These are phyloP conservation scores for Periconia digitata DNA, from an alignment of 2,329 filamentous ascomycete genomes.

Conservation along the genomic window DNA sequence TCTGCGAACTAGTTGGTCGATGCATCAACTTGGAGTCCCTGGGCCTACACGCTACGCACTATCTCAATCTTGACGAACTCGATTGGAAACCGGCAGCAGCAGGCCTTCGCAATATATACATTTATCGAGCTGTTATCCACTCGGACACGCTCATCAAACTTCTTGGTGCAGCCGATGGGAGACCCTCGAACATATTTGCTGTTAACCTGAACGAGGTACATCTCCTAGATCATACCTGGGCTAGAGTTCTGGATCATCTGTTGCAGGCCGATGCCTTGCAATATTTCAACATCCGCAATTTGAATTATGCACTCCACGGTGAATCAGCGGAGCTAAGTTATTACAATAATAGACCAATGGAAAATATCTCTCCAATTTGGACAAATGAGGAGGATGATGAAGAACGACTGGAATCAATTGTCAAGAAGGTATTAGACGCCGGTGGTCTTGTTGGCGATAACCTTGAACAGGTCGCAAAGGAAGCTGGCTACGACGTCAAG, in stretches of 20 bases:
- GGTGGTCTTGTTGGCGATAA: no score
- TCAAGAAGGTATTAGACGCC: no score
- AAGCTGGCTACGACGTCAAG: no score
- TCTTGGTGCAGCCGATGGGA: not conserved
- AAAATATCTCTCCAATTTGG: not conserved
- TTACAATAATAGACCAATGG: slow-evolving; percentile 1
- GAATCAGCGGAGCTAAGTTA: not conserved
- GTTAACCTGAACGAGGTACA: not conserved
- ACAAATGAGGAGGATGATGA: not conserved
- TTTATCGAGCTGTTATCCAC: not conserved
- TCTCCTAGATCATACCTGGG: slow-evolving; percentile 3
- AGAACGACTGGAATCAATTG: not conserved
- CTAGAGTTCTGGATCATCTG: not conserved
- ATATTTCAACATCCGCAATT: not conserved
- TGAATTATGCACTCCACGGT: slow-evolving; percentile 1
- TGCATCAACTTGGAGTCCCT: slow-evolving; percentile 11
- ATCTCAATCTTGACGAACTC: slow-evolving; percentile 2
- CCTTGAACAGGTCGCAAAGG: no score
- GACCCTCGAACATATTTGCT: not conserved
- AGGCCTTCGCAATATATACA: slow-evolving; percentile 2
- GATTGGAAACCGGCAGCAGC: slow-evolving; percentile 1
- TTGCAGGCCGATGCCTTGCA: not conserved
- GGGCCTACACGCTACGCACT: slow-evolving; percentile 5
- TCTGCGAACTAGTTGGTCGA: slow-evolving; percentile 4
- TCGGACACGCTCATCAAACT: not conserved